Conservation (phyloP, 2,329 filamentous ascomycete genomes). For the Phialophora macrospora region DNA sequence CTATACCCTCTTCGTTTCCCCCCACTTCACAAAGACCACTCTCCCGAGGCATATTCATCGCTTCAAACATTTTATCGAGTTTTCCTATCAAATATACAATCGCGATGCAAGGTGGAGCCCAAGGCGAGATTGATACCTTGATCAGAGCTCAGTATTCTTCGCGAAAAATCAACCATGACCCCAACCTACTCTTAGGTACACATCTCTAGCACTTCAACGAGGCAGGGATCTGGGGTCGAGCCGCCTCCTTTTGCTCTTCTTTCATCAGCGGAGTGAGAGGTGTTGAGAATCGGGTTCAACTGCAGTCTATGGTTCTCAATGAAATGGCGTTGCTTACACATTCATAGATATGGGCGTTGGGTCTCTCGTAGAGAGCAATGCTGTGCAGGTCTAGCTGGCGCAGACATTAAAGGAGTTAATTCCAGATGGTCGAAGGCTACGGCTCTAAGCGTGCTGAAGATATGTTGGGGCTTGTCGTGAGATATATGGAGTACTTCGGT, state of each 20-base stretch:
- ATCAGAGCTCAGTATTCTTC: conserved; percentile 59
- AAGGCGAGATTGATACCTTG: conserved; percentile 59
- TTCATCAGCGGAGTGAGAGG: background rate
- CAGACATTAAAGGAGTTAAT: background rate
- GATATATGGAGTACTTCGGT: background rate
- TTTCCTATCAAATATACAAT: conserved; percentile 37
- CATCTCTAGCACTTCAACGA: background rate
- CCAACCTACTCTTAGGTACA: background rate
- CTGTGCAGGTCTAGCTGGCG: background rate
- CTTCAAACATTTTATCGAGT: background rate
- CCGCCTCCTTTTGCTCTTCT: background rate
- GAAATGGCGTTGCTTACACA: conserved; percentile 2
- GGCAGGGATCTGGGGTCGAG: background rate
- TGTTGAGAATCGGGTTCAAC: conserved; percentile 11
- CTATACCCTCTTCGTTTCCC: background rate
- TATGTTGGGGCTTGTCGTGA: no score
- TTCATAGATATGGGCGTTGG: background rate
- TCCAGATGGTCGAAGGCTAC: background rate
- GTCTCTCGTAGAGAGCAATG: background rate
- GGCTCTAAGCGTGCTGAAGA: background rate
- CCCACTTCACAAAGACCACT: background rate
- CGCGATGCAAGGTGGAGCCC: conserved; percentile 60
- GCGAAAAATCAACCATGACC: conserved; percentile 52
- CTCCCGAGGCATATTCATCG: background rate
- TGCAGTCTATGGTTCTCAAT: conserved; percentile 13